These are phyloP conservation scores for Plasmopara viticola DNA, from an alignment of 352 stramenopile species.

Conservation along the genomic window DNA sequence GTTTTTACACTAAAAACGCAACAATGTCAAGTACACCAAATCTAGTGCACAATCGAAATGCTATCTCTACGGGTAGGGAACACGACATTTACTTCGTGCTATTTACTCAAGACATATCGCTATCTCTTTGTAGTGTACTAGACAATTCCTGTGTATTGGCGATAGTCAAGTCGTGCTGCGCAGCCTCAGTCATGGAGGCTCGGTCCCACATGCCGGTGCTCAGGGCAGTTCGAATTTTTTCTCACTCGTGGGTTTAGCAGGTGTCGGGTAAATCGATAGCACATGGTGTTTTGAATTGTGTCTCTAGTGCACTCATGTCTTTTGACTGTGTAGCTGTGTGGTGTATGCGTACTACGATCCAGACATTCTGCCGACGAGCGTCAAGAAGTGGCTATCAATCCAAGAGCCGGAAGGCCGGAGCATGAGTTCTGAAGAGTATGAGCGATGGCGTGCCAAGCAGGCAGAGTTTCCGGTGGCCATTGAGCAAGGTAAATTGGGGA, in stretches of 20 bases:
- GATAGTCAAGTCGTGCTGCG: slow-evolving; percentile 27
- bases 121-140: slow-evolving; percentile 18
- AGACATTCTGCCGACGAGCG: slow-evolving; percentile 60
- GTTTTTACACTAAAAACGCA: background rate
- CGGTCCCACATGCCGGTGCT: slow-evolving; percentile 47
- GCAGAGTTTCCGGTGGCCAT: slow-evolving; percentile 30
- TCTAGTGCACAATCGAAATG: slow-evolving; percentile 7
- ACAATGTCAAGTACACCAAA: background rate
- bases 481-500: slow-evolving; percentile 29
- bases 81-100: background rate
- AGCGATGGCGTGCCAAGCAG: slow-evolving; percentile 77
- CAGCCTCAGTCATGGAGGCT: slow-evolving; percentile 55
- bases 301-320: slow-evolving; percentile 4
- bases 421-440: slow-evolving; percentile 86
- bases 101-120: background rate
- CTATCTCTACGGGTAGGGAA: slow-evolving; percentile 14
- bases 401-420: slow-evolving; percentile 72
- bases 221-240: slow-evolving; percentile 82
- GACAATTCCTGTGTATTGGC: slow-evolving; percentile 35
- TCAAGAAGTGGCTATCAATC: slow-evolving; percentile 79
- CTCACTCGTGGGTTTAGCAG: slow-evolving; percentile 58
- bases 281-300: background rate
- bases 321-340: slow-evolving; percentile 39
- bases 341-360: slow-evolving; percentile 84
- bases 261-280: slow-evolving; percentile 37